Evolutionary conservation across 2,329 filamentous ascomycete genomes (phyloP).

Genomic region (Aspergillus persii): DNA sequence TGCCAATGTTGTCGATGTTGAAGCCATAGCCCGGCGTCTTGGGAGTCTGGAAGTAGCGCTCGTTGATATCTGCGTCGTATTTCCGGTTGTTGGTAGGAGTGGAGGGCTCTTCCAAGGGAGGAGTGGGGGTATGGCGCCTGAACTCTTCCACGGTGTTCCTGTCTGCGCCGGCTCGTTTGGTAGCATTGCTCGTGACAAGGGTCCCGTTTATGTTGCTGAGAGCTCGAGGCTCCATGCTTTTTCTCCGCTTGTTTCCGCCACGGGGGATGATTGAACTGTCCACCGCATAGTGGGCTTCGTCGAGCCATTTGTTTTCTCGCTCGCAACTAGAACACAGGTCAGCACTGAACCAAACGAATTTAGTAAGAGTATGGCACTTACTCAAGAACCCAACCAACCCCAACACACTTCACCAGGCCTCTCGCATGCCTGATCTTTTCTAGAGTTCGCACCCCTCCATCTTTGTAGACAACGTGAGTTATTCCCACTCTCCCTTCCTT

Average conservation of each 20-base stretch:
- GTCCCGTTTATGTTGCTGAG: conserved; percentile 68
- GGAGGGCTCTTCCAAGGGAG: conserved; percentile 13
- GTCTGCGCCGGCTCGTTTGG: conserved; percentile 30
- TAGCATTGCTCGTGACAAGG: conserved; percentile 45
- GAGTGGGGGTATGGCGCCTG: conserved; percentile 34
- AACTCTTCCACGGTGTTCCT: conserved; percentile 32
- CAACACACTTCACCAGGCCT: conserved; percentile 79
- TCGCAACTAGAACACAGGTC: conserved; percentile 59
- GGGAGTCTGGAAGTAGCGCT: conserved; percentile 26
- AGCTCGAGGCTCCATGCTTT: conserved; percentile 76
- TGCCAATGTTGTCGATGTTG: conserved; percentile 38
- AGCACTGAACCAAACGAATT: conserved; percentile 1
- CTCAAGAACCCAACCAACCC: conserved; percentile 86
- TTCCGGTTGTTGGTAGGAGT: conserved; percentile 15
- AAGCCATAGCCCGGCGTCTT: conserved; percentile 38
- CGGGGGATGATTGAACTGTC: conserved; percentile 67
- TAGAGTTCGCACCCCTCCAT: conserved; percentile 75
- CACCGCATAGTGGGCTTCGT: conserved; percentile 67
- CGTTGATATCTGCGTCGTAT: conserved; percentile 13
- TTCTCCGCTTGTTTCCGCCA: conserved; percentile 68
- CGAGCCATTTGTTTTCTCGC: conserved; percentile 71
- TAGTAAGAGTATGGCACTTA: conserved; percentile 48
- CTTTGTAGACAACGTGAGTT: conserved; percentile 88
- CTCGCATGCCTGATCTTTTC: conserved; percentile 73
- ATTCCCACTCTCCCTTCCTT: conserved; percentile 63